Conservation (phyloP, 495 filamentous ascomycete species). For the Penicillium canescens region DNA sequence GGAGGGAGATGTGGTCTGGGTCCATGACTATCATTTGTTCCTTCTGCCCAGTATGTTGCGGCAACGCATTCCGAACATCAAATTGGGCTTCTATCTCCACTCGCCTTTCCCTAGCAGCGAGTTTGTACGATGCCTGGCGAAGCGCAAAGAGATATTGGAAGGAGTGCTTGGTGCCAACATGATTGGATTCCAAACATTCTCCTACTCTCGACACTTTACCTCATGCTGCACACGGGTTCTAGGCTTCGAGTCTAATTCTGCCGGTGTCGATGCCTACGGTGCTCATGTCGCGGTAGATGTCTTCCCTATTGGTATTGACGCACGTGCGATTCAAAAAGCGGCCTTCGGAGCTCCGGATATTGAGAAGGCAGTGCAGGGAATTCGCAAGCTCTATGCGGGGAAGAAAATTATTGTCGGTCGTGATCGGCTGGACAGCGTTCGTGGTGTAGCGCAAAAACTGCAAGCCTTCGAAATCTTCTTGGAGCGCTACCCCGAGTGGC, state of each 20-base stretch:
- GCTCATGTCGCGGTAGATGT: slow-evolving; percentile 84
- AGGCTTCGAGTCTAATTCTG: slow-evolving; percentile 75
- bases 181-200: slow-evolving; percentile 90
- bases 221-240: slow-evolving; percentile 89
- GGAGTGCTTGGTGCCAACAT: slow-evolving; percentile 87
- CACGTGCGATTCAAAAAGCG: slow-evolving; percentile 63
- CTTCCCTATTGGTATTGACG: slow-evolving; percentile 90
- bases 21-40: slow-evolving; percentile 91
- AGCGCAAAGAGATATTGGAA: slow-evolving; percentile 82
- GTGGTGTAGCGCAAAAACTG: slow-evolving; percentile 89
- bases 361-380: slow-evolving; percentile 61
- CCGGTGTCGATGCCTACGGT: slow-evolving; percentile 85
- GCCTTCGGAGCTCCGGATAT: slow-evolving; percentile 69
- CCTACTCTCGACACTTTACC: slow-evolving; percentile 87
- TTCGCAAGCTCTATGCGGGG: slow-evolving; percentile 72
- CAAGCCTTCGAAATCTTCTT: slow-evolving; percentile 91
- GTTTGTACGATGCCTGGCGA: slow-evolving; percentile 81
- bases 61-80: slow-evolving; percentile 77
- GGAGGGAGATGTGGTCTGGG: slow-evolving; percentile 84
- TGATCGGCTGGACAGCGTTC: slow-evolving; percentile 84
- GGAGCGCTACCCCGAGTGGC: slow-evolving; percentile 83
- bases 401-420: slow-evolving; percentile 95
- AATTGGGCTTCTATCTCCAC: slow-evolving; percentile 89
- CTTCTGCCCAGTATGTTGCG: slow-evolving; percentile 82
- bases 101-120: slow-evolving; percentile 93